phyloP scores from a whole-genome alignment of 164 flowering plant species.

The Malania oleifera region DNA sequence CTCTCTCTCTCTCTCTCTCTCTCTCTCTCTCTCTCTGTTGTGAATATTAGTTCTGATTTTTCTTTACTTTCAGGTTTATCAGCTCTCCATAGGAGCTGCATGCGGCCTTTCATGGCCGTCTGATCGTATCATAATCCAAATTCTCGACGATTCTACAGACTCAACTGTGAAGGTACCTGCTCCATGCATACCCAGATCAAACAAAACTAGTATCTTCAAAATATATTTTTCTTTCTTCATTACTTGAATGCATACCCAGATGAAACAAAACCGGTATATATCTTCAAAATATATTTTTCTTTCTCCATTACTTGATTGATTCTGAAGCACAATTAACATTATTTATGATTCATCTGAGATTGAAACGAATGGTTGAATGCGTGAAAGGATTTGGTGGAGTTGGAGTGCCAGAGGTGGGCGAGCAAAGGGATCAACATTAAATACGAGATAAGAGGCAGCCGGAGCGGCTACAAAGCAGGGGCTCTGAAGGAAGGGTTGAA shows the following conservation, averaged over 20 bases:
- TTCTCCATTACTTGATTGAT: no score
- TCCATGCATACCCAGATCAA: no score
- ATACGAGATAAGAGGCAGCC: slow-evolving; percentile 50
- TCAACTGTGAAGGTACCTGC: slow-evolving; percentile 52
- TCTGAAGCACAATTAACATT: no score
- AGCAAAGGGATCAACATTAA: slow-evolving; percentile 64
- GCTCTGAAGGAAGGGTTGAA: slow-evolving; percentile 55
- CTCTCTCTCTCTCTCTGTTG: background rate
- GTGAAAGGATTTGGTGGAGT: slow-evolving; percentile 70
- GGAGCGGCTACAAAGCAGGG: slow-evolving; percentile 63
- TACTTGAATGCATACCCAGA: no score
- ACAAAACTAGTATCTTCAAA: no score
- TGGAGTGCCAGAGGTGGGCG: slow-evolving; percentile 83
- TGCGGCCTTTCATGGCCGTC: slow-evolving; percentile 93
- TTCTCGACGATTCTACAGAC: slow-evolving; percentile 87
- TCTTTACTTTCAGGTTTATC: slow-evolving; percentile 53
- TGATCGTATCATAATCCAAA: slow-evolving; percentile 76
- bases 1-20: background rate
- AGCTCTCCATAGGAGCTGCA: slow-evolving; percentile 85
- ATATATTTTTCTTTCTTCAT: no score
- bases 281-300: no score
- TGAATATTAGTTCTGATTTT: background rate
- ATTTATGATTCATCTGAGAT: no score
- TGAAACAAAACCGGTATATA: no score
- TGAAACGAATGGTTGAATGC: background rate